Evolutionary conservation across 1,139 yeast genomes (phyloP).

Genomic region (Sugiyamaella neomexicana): DNA sequence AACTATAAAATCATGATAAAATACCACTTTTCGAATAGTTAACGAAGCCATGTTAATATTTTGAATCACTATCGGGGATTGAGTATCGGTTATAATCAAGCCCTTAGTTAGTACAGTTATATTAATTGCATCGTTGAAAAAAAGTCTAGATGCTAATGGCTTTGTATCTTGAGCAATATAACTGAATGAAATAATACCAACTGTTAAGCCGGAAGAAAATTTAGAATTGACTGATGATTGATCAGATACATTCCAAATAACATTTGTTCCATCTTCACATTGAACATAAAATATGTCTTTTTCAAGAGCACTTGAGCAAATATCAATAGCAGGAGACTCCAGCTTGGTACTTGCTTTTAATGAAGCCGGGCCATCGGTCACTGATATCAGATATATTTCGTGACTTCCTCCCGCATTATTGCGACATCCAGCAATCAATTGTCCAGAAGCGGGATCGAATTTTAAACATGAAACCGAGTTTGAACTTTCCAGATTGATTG

Average conservation of each 20-base stretch:
- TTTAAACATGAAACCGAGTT: constrained; percentile 18
- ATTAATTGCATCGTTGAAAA: constrained; percentile 18
- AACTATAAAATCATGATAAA: constrained; percentile 12
- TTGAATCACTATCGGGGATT: constrained; percentile 8
- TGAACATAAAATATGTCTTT: constrained; percentile 2
- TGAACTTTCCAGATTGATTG: constrained; percentile 15
- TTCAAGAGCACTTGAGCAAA: constrained; percentile 1
- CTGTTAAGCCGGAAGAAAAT: background rate
- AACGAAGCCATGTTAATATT: constrained; percentile 3
- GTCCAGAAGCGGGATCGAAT: constrained; percentile 14
- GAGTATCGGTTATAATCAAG: constrained; percentile 19
- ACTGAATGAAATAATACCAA: background rate
- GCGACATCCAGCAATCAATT: constrained; percentile 14
- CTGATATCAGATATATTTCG: constrained; percentile 1
- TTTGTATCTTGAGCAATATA: background rate
- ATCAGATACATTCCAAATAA: background rate
- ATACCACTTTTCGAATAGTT: constrained; percentile 6
- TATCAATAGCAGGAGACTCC: constrained; percentile 10
- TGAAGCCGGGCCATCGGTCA: constrained; percentile 2
- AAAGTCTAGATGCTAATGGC: constrained; percentile 10
- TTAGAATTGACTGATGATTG: background rate
- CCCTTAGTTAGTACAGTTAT: constrained; percentile 21
- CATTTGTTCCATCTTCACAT: constrained; percentile 11
- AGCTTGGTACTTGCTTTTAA: background rate
- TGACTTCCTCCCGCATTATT: constrained; percentile 9